A percentile compares a stretch with the other conserved stretches of the same genome.
Evolutionary conservation across 2,329 filamentous ascomycete species (phyloP).

Genomic region (Dactylellina haptotyla): DNA sequence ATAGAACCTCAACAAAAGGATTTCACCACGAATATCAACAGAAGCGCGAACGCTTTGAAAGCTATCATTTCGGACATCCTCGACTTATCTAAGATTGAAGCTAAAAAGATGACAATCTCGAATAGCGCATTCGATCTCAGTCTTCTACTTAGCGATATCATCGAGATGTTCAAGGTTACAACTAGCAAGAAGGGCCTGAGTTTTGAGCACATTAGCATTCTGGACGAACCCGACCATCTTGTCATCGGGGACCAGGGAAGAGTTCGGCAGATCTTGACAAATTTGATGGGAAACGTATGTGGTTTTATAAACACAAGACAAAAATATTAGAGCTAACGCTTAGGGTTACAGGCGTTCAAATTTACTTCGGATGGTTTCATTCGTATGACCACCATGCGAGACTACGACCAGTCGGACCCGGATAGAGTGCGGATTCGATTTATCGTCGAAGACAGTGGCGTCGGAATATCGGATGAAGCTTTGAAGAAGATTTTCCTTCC

Average conservation of each 20-base stretch:
- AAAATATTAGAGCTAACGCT: conserved; percentile 5
- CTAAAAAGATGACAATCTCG: conserved; percentile 52
- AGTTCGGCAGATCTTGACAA: conserved; percentile 51
- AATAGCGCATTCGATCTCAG: conserved; percentile 51
- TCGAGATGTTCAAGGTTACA: conserved; percentile 50
- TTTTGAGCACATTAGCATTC: conserved; percentile 50
- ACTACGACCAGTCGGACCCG: conserved; percentile 35
- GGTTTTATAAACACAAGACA: neutral
- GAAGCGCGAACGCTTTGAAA: conserved; percentile 48
- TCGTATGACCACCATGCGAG: conserved; percentile 49
- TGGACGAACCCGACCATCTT: conserved; percentile 42
- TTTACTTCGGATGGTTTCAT: conserved; percentile 52
- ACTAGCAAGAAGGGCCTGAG: conserved; percentile 47
- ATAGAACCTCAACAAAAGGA: conserved; percentile 41
- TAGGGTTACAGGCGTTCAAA: conserved; percentile 39
- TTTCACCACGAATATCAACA: conserved; percentile 45
- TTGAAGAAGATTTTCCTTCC: conserved; percentile 51
- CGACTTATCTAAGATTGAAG: conserved; percentile 52
- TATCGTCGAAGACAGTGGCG: conserved; percentile 52
- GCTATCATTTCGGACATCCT: conserved; percentile 52
- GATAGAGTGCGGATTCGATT: conserved; percentile 46
- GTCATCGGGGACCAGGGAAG: conserved; percentile 50
- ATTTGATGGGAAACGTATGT: conserved; percentile 51
- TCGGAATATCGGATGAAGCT: conserved; percentile 50
- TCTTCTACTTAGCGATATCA: conserved; percentile 36